A percentile compares a stretch with the other conserved stretches of the same genome.
phyloP scores from a whole-genome alignment of 23 red algal species.

The Gracilaria gracilis region DNA sequence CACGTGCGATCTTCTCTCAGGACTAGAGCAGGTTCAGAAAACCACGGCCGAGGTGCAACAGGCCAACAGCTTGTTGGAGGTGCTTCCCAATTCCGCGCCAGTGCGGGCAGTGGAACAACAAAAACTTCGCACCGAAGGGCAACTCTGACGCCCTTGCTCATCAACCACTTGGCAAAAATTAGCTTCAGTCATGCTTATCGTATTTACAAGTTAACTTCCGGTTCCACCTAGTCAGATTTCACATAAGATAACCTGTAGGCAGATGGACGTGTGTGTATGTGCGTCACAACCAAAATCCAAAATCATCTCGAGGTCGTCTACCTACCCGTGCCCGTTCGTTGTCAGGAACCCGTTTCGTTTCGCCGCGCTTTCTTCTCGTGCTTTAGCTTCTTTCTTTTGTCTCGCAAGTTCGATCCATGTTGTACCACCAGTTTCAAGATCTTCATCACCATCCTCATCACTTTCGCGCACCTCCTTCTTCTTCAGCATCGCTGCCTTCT shows the following conservation, averaged over 20 bases:
- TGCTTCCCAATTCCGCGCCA: background rate
- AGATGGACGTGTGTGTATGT: no score
- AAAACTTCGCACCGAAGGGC: background rate
- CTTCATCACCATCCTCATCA: conserved; percentile 56
- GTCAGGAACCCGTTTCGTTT: background rate
- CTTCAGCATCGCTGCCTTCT: background rate
- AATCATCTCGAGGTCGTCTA: no score
- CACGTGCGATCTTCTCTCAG: background rate
- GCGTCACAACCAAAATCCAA: no score
- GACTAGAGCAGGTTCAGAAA: background rate
- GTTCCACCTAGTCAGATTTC: background rate
- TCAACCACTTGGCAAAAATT: background rate
- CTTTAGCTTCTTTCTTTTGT: background rate
- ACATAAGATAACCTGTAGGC: no score
- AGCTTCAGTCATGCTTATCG: background rate
- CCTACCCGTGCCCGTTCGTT: background rate
- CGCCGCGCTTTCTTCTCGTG: background rate
- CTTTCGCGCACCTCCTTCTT: background rate
- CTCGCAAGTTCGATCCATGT: conserved; percentile 46
- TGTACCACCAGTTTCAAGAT: conserved; percentile 35
- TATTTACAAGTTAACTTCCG: conserved; percentile 20
- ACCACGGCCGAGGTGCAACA: background rate
- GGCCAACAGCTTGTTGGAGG: background rate
- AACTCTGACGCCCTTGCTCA: background rate
- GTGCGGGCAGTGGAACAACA: background rate